Base-by-base conservation (phyloP, 2,329 filamentous ascomycete species). In the Reticulascus tulasneorum region DNA sequence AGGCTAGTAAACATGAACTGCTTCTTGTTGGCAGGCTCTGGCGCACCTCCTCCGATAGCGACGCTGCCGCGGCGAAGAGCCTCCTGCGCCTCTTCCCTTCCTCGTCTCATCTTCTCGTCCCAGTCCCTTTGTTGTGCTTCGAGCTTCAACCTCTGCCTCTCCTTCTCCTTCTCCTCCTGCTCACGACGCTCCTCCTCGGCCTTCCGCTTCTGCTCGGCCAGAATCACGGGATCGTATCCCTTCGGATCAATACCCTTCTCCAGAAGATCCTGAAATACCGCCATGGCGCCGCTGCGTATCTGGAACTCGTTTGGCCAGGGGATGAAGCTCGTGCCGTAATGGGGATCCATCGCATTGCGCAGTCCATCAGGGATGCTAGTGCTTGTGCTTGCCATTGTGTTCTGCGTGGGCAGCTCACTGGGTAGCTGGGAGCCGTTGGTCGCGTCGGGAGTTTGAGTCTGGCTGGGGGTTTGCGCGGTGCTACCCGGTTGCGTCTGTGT, bases 231-330 rank as follows among this genome's bases (percentile, higher is more conserved):
- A 47, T 82, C 77, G 51, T 75, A 77, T 23, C 67, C 70, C 35
- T 64, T 71, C 8, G 78, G 79, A 53, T 85, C 77, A 46, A 77
- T 70, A 7, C 80, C 82, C 35, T 69, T 62, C 49, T 84, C 79
- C 6, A 73, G 47, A 44, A 87, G 69, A 17, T 69, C 62, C 50
- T 88, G 80, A 28, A 78, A 73, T 8, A 69, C 66, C 0, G 79
- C 82, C 26, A 94, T 66, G 2, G 80, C 79, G 23, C 87, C 86
- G 12, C 67, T 64, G 21, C 78, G 74, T 44, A 93, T 86, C 40
- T 79, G 74, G 21, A 82, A 77, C 44, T 86, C 79, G 19, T 67
- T 69, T 1, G 86, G 86, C 86, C 86, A 94, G 1, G 87, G 86
- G 29, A 79, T 72, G 63, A 89, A 94, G n/a, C 67, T 53, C 23